Evolutionary conservation across 257 asterid genomes (phyloP).

Genomic region (Nicotiana paniculata): DNA sequence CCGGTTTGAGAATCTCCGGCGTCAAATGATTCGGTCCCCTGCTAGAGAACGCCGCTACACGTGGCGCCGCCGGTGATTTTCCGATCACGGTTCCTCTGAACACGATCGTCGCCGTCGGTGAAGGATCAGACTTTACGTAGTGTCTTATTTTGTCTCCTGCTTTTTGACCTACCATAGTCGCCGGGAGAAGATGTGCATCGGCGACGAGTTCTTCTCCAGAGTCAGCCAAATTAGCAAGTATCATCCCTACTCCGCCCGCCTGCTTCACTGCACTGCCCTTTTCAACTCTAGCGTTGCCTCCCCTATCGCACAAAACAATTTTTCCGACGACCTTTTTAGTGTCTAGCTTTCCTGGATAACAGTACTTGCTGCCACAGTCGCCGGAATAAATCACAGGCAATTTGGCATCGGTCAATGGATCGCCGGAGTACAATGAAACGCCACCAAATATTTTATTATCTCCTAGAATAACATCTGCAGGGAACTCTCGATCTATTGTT

Average conservation of each 20-base stretch:
- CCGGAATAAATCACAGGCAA: constrained; percentile 60
- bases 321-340: constrained; percentile 62
- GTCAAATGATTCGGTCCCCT: constrained; percentile 88
- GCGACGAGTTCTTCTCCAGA: constrained; percentile 91
- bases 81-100: constrained; percentile 78
- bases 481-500: constrained; percentile 84
- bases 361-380: constrained; percentile 74
- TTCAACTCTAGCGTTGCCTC: constrained; percentile 85
- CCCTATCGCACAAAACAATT: constrained; percentile 85
- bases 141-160: constrained; percentile 69
- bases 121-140: constrained; percentile 49
- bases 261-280: constrained; percentile 87
- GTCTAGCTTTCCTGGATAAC: constrained; percentile 62
- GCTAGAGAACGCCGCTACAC: constrained; percentile 85
- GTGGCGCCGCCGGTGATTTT: constrained; percentile 66
- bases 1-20: constrained; percentile 84
- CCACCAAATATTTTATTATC: constrained; percentile 58
- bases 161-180: constrained; percentile 75
- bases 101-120: constrained; percentile 65
- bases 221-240: constrained; percentile 68
- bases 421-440: constrained; percentile 77
- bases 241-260: constrained; percentile 87
- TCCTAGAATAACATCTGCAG: constrained; percentile 78
- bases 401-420: constrained; percentile 22
- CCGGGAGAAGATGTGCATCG: constrained; percentile 82